phyloP scores from a whole-genome alignment of 768 basidiomycete species.

The Boletus edulis region DNA sequence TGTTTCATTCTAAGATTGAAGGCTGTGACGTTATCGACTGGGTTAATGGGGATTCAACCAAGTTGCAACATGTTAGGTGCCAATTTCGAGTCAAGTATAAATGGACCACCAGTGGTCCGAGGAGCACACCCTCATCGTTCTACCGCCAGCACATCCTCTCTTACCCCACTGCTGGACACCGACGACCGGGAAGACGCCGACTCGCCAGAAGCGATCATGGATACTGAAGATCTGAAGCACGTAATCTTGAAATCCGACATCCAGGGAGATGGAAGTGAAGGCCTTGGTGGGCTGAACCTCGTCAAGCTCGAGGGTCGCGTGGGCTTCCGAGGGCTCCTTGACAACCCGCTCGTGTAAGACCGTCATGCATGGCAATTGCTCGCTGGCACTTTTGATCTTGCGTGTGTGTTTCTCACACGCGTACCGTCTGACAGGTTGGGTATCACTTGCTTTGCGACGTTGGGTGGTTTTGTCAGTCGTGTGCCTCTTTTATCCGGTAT shows the following conservation, averaged over 20 bases:
- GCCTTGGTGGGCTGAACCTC: constrained; percentile 9
- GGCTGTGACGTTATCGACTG: too few species aligned
- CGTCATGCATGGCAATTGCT: background rate
- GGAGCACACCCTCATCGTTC: background rate
- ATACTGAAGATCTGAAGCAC: background rate
- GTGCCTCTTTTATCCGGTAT: background rate
- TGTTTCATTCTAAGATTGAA: too few species aligned
- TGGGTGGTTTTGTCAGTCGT: constrained; percentile 32
- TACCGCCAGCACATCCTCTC: constrained; percentile 15
- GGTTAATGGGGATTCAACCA: background rate
- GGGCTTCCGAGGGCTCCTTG: constrained; percentile 28
- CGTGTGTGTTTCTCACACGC: background rate
- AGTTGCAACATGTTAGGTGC: background rate
- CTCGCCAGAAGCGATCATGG: constrained; percentile 9
- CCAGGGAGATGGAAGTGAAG: background rate
- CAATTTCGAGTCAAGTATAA: constrained; percentile 12
- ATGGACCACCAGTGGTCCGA: background rate
- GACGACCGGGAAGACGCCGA: constrained; percentile 5
- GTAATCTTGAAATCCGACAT: background rate
- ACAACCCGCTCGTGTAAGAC: constrained; percentile 29
- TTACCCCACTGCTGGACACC: constrained; percentile 3
- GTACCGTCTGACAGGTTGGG: constrained; percentile 20
- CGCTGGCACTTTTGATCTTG: background rate
- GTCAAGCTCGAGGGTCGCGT: constrained; percentile 17
- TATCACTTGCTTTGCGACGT: constrained; percentile 30